phyloP scores from a whole-genome alignment of 1,139 yeast genomes.

The Candida sp. region DNA sequence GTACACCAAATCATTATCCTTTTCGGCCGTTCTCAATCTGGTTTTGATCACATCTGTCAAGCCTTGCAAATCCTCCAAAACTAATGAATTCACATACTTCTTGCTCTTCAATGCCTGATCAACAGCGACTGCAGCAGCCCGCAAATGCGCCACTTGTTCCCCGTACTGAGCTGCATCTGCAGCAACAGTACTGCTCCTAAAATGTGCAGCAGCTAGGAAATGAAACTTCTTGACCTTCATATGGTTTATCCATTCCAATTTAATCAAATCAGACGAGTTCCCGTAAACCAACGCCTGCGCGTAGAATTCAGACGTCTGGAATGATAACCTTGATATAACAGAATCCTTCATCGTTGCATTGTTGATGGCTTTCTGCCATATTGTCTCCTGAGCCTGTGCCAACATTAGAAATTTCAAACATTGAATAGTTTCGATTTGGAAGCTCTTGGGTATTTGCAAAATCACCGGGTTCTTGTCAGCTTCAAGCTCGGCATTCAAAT shows the following conservation, averaged over 20 bases:
- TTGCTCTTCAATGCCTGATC: constrained; percentile 42
- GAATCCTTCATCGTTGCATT: constrained; percentile 61
- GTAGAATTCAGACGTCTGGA: constrained; percentile 66
- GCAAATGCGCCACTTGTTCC: constrained; percentile 65
- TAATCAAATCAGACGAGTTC: constrained; percentile 52
- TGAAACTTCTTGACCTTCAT: constrained; percentile 61
- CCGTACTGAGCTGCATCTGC: constrained; percentile 64
- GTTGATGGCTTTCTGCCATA: constrained; percentile 74
- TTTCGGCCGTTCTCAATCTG: constrained; percentile 60
- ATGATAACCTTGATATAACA: constrained; percentile 64
- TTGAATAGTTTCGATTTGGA: constrained; percentile 28
- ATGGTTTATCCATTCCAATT: constrained; percentile 69
- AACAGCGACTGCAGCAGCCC: constrained; percentile 35
- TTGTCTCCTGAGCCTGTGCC: constrained; percentile 89
- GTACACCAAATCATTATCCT: constrained; percentile 84
- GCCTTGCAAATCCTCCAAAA: constrained; percentile 53
- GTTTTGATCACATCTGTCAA: constrained; percentile 48
- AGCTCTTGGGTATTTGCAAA: constrained; percentile 22
- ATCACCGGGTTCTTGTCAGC: constrained; percentile 14
- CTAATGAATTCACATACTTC: constrained; percentile 46
- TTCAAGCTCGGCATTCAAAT: constrained; percentile 10
- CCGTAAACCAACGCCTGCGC: constrained; percentile 48
- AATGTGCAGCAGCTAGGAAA: constrained; percentile 73
- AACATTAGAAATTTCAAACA: constrained; percentile 52
- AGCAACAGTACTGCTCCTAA: constrained; percentile 57